Conservation (phyloP, 2,329 filamentous ascomycete species). For the Aspergillus candidus region DNA sequence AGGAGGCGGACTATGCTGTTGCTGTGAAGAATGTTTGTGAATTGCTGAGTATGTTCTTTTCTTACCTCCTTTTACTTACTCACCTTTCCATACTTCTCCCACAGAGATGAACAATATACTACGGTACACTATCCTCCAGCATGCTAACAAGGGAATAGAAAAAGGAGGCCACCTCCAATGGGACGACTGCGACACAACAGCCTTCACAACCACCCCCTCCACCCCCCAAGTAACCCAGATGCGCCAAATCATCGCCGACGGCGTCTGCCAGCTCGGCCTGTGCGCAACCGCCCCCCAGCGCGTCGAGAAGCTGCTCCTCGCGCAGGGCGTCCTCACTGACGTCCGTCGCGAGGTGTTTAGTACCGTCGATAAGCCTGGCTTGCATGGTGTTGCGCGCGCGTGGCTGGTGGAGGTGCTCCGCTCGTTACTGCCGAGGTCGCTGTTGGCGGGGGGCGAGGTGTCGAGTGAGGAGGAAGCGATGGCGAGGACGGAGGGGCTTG, state of each 20-base stretch:
- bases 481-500: conserved; percentile 7
- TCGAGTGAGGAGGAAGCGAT: conserved; percentile 4
- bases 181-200: conserved; percentile 19
- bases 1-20: conserved; percentile 14
- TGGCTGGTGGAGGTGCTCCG: conserved; percentile 15
- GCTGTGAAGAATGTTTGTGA: conserved; percentile 21
- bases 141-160: conserved; percentile 9
- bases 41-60: conserved; percentile 20
- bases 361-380: conserved; percentile 8
- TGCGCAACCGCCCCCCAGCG: conserved; percentile 8
- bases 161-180: conserved; percentile 24
- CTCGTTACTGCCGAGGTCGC: conserved; percentile 9
- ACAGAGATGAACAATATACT: too few relatives aligned
- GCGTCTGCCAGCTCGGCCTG: conserved; percentile 11
- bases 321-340: conserved; percentile 4
- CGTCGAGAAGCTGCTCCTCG: conserved; percentile 10
- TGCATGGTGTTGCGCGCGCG: conserved; percentile 7
- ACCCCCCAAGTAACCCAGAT: conserved; percentile 7
- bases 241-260: conserved; percentile 6
- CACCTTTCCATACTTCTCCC: too few relatives aligned
- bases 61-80: too few relatives aligned
- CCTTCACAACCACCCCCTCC: conserved; percentile 11
- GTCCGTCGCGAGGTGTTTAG: conserved; percentile 10
- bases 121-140: too few relatives aligned
- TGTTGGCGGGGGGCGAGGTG: conserved; percentile 11